phyloP scores from a whole-genome alignment of 2,329 filamentous ascomycete species.

The Trichoderma lentiforme region DNA sequence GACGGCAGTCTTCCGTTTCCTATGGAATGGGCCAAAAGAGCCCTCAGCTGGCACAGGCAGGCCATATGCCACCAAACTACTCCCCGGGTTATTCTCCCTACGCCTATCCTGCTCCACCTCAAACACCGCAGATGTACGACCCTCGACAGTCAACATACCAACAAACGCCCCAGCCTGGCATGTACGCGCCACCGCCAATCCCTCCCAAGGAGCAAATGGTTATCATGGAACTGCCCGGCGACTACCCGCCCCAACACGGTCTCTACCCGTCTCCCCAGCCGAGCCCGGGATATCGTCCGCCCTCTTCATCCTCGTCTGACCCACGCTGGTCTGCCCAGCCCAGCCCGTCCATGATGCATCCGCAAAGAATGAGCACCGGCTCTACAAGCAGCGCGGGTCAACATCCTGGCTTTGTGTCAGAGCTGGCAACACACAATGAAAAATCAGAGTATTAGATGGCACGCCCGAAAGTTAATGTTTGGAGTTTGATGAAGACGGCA shows the following conservation, averaged over 20 bases:
- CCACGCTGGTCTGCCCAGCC: conserved; percentile 41
- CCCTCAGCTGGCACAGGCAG: neutral
- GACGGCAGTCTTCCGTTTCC: neutral
- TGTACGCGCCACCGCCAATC: conserved; percentile 25
- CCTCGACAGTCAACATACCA: conserved; percentile 19
- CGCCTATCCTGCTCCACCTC: conserved; percentile 10
- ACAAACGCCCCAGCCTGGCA: conserved; percentile 22
- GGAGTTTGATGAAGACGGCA: neutral
- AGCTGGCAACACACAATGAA: conserved; percentile 47
- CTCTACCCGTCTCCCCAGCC: conserved; percentile 25
- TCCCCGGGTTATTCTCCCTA: conserved; percentile 24
- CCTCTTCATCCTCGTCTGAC: conserved; percentile 24
- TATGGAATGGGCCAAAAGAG: neutral
- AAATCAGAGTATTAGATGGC: conserved; percentile 39
- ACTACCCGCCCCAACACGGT: conserved; percentile 38
- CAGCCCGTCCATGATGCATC: conserved; percentile 25
- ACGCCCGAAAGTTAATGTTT: neutral
- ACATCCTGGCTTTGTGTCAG: conserved; percentile 41
- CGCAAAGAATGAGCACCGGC: conserved; percentile 27
- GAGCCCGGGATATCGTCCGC: conserved; percentile 24
- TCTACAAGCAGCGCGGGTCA: conserved; percentile 36
- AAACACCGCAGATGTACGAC: conserved; percentile 19
- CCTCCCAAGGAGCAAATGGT: conserved; percentile 27
- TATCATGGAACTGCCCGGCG: conserved; percentile 46
- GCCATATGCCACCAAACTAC: conserved; percentile 36